phyloP scores from a whole-genome alignment of 2,329 filamentous ascomycete genomes.

The Triangularia verruculosa region DNA sequence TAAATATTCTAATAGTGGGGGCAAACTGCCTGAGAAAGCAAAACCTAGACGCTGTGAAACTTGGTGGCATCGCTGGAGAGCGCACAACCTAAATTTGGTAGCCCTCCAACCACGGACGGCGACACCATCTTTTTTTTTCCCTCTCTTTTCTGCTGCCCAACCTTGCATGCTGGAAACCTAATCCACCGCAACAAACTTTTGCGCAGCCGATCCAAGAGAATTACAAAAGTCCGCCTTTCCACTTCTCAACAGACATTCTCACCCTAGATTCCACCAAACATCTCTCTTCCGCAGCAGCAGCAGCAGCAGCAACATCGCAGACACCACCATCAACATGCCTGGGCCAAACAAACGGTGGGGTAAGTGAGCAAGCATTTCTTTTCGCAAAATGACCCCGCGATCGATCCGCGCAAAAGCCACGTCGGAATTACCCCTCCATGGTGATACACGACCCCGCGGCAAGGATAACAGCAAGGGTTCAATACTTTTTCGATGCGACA shows the following conservation, averaged over 20 bases:
- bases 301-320: not conserved
- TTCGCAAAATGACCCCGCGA: constrained; percentile 23
- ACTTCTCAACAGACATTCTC: not conserved
- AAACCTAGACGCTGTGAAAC: constrained; percentile 1
- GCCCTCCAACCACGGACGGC: not conserved
- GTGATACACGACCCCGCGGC: not conserved
- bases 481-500: not conserved
- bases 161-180: not conserved
- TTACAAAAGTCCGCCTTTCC: not conserved
- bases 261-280: not conserved
- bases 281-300: not conserved
- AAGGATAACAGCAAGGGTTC: not conserved
- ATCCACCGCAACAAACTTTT: not conserved
- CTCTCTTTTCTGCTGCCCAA: constrained; percentile 18
- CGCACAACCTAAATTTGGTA: constrained; percentile 4
- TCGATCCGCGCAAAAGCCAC: constrained; percentile 21
- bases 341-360: constrained; percentile 38
- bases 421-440: constrained; percentile 4
- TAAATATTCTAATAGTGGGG: not conserved
- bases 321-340: constrained; percentile 33
- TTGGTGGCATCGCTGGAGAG: constrained; percentile 5
- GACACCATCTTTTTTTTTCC: constrained; percentile 4
- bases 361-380: constrained; percentile 32
- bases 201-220: not conserved
- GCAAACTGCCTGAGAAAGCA: not conserved